phyloP scores from a whole-genome alignment of 2,329 filamentous ascomycete species.

The Botrytis tulipae region DNA sequence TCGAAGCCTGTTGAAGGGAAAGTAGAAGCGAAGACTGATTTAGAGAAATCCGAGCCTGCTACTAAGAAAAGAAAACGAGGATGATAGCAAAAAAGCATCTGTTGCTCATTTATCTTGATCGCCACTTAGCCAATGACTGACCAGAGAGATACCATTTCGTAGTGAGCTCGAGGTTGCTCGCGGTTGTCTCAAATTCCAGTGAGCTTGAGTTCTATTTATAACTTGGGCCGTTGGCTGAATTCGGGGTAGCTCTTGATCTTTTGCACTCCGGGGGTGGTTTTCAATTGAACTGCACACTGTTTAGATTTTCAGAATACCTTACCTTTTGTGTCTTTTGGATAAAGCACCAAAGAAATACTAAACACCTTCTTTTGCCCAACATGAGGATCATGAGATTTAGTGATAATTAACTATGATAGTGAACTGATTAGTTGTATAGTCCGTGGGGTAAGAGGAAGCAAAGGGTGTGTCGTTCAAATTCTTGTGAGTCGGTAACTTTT shows the following conservation, averaged over 20 bases:
- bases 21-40: not conserved
- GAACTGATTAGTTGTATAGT: not conserved
- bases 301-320: not conserved
- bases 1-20: not conserved
- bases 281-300: not conserved
- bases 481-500: not conserved
- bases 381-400: not conserved
- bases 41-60: not conserved
- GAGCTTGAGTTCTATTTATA: not conserved
- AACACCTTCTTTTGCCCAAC: not conserved
- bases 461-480: not conserved
- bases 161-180: not conserved
- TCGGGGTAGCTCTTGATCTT: not conserved
- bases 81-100: too few relatives aligned
- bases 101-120: not conserved
- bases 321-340: not conserved
- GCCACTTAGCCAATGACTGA: not conserved
- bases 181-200: not conserved
- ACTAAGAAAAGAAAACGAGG: not conserved
- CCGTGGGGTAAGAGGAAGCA: not conserved
- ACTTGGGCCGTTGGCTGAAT: not conserved
- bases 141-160: not conserved
- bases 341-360: not conserved
- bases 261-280: not conserved
- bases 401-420: not conserved